Evolutionary conservation across 148 eudicot genomes (phyloP).

Genomic region (Rhododendron kiyosumense): DNA sequence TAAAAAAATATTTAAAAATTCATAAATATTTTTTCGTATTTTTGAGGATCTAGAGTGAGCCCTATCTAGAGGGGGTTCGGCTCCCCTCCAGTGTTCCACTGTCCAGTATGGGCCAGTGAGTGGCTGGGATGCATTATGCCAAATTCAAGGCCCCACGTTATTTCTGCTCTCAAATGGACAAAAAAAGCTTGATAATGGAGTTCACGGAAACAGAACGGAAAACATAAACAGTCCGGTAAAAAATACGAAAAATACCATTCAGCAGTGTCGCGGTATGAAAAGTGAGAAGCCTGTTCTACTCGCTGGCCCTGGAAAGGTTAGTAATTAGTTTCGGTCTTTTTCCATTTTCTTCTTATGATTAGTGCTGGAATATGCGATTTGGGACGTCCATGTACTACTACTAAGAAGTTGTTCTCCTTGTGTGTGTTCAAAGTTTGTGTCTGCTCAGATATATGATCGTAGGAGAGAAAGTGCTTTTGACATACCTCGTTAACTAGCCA

Average conservation of each 20-base stretch:
- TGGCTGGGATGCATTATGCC: too few relatives aligned
- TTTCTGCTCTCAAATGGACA: too few relatives aligned
- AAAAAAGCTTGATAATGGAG: too few relatives aligned
- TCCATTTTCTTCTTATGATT: background rate
- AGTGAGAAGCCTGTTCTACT: slow-evolving; percentile 92
- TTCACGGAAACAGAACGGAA: too few relatives aligned
- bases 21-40: too few relatives aligned
- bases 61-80: too few relatives aligned
- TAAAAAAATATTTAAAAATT: too few relatives aligned
- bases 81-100: too few relatives aligned
- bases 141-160: too few relatives aligned
- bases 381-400: background rate
- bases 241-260: too few relatives aligned
- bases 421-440: background rate
- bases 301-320: slow-evolving; percentile 94
- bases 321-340: background rate
- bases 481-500: background rate
- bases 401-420: background rate
- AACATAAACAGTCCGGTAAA: too few relatives aligned
- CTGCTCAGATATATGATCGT: background rate
- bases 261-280: slow-evolving; percentile 71
- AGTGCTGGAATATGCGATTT: background rate
- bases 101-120: rapidly evolving
- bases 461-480: background rate
- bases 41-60: too few relatives aligned